Evolutionary conservation across 805 yeast genomes (phyloP).

Genomic region (Ogataea zsoltii): DNA sequence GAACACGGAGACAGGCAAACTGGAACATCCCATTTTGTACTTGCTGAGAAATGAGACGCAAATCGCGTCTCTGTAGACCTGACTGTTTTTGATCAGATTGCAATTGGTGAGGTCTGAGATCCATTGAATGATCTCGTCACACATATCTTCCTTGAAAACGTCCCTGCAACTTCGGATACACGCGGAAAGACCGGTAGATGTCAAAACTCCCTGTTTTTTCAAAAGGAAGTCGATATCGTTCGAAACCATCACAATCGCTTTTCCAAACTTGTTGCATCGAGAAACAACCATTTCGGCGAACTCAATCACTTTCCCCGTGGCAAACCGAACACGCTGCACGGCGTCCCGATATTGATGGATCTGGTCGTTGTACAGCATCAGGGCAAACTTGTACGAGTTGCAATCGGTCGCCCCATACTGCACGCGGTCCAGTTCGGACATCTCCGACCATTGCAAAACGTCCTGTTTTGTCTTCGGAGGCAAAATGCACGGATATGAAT

Average conservation of each 20-base stretch:
- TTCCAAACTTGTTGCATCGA: constrained; percentile 61
- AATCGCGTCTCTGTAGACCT: constrained; percentile 47
- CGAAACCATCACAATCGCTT: constrained; percentile 67
- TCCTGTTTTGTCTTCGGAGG: constrained; percentile 26
- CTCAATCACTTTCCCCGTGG: constrained; percentile 62
- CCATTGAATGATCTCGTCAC: constrained; percentile 71
- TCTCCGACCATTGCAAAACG: constrained; percentile 27
- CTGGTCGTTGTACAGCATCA: constrained; percentile 78
- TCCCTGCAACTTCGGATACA: constrained; percentile 70
- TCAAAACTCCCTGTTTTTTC: constrained; percentile 55
- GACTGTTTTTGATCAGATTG: constrained; percentile 50
- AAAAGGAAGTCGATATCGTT: constrained; percentile 48
- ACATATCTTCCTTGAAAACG: constrained; percentile 77
- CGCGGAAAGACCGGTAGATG: constrained; percentile 64
- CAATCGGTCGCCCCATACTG: constrained; percentile 47
- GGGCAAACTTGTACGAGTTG: constrained; percentile 50
- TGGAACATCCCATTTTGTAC: constrained; percentile 56
- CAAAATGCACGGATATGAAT: constrained; percentile 41
- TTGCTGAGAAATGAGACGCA: constrained; percentile 58
- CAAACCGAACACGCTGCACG: constrained; percentile 57
- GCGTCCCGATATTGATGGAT: constrained; percentile 75
- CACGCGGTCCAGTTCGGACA: constrained; percentile 31
- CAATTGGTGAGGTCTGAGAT: constrained; percentile 57
- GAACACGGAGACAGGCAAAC: constrained; percentile 19
- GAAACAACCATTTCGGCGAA: constrained; percentile 75